A percentile compares a stretch with the other conserved stretches of the same genome.
phyloP scores from a whole-genome alignment of 2,329 filamentous ascomycete species.

The Stylonectria norvegica region DNA sequence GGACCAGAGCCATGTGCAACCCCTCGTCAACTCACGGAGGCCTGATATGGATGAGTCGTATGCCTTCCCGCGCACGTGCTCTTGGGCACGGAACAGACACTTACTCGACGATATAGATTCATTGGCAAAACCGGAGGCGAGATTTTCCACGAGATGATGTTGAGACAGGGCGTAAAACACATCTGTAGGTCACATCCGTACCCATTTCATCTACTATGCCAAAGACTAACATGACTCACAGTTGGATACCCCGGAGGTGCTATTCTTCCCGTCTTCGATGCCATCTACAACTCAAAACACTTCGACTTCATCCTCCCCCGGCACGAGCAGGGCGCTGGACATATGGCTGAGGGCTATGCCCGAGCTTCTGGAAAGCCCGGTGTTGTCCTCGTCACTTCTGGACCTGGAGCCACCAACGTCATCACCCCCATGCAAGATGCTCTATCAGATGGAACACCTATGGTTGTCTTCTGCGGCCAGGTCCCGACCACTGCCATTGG shows the following conservation, averaged over 20 bases:
- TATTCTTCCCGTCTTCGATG: slow-evolving; percentile 96
- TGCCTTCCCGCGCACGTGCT: slow-evolving; percentile 32
- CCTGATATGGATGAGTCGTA: slow-evolving; percentile 79
- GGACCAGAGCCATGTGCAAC: slow-evolving; percentile 62
- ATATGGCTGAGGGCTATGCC: slow-evolving; percentile 98
- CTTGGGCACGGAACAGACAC: background rate
- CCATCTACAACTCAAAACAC: slow-evolving; percentile 96
- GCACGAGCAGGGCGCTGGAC: slow-evolving; percentile 96
- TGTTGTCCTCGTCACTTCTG: slow-evolving; percentile 94
- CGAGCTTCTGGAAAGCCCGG: slow-evolving; percentile 90
- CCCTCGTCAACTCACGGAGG: slow-evolving; percentile 57
- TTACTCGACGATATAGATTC: slow-evolving; percentile 54
- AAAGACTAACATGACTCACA: slow-evolving; percentile 34
- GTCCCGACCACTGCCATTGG: slow-evolving; percentile 87
- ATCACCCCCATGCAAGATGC: slow-evolving; percentile 96
- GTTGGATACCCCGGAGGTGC: slow-evolving; percentile 91
- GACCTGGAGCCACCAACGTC: slow-evolving; percentile 93
- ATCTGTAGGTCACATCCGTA: slow-evolving; percentile 65
- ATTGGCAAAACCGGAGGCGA: slow-evolving; percentile 93
- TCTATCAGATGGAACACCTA: slow-evolving; percentile 87
- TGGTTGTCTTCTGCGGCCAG: slow-evolving; percentile 95
- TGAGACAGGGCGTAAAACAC: slow-evolving; percentile 86
- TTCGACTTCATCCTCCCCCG: slow-evolving; percentile 94
- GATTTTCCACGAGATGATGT: slow-evolving; percentile 99
- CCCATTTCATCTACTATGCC: slow-evolving; percentile 1